These are phyloP conservation scores for Rhodotorula sp. DNA, from an alignment of 1,284 basidiomycete genomes.

Conservation along the genomic window DNA sequence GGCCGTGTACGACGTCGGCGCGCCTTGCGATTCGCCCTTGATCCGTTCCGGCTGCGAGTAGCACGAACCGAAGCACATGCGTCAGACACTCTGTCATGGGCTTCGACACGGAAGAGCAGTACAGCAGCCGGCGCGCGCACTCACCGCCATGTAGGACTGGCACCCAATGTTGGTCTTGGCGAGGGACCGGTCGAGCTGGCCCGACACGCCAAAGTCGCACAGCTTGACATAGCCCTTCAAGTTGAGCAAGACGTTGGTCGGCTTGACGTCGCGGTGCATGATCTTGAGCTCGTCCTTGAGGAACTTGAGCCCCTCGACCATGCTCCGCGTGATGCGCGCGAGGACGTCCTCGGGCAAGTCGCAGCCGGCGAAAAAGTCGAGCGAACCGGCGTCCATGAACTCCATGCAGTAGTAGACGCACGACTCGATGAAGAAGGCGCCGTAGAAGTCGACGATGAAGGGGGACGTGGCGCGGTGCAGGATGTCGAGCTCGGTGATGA, in stretches of 20 bases:
- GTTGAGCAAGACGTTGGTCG: slow-evolving; percentile 94
- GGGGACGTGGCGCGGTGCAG: slow-evolving; percentile 87
- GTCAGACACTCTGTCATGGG: not conserved
- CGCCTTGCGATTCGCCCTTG: slow-evolving; percentile 85
- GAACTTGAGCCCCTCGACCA: slow-evolving; percentile 90
- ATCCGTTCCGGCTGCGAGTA: slow-evolving; percentile 79
- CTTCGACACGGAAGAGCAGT: too few species aligned
- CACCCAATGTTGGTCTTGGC: slow-evolving; percentile 99
- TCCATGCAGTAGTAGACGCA: slow-evolving; percentile 99
- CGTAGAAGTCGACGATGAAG: slow-evolving; percentile 97
- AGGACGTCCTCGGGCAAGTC: slow-evolving; percentile 73
- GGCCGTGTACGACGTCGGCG: slow-evolving; percentile 86
- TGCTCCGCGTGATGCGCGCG: slow-evolving; percentile 73
- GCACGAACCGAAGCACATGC: too few species aligned
- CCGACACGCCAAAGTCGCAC: slow-evolving; percentile 97
- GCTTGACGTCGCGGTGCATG: slow-evolving; percentile 97
- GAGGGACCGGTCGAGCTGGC: slow-evolving; percentile 90
- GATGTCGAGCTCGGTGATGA: slow-evolving; percentile 98
- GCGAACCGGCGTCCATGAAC: slow-evolving; percentile 93
- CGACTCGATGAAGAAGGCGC: slow-evolving; percentile 97
- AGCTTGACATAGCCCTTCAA: slow-evolving; percentile 85
- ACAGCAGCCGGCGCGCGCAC: slow-evolving; percentile 46
- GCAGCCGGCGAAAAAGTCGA: slow-evolving; percentile 75
- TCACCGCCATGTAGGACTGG: slow-evolving; percentile 95
- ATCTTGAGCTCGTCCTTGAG: slow-evolving; percentile 95